Evolutionary conservation across 106 monocot species (phyloP).

Genomic region (Dactylorhiza incarnata): DNA sequence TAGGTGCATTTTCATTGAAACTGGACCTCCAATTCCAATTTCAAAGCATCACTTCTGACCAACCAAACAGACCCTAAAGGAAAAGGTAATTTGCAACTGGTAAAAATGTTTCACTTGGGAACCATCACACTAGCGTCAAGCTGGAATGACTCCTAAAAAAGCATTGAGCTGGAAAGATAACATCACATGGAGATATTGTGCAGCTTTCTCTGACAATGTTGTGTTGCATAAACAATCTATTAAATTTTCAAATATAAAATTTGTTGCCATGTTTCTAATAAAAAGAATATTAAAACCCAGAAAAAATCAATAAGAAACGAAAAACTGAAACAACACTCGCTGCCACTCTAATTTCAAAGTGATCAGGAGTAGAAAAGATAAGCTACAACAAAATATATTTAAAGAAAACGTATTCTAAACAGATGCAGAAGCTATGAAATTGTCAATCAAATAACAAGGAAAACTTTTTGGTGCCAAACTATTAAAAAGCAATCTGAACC

Average conservation of each 20-base stretch:
- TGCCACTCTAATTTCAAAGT: neutral
- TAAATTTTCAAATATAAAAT: neutral
- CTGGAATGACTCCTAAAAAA: neutral
- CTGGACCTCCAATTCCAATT: too few species aligned
- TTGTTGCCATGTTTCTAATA: neutral
- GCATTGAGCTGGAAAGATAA: neutral
- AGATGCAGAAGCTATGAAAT: neutral
- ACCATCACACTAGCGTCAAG: neutral
- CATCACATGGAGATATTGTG: neutral
- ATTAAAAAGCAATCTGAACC: neutral
- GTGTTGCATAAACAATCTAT: neutral
- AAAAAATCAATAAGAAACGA: neutral
- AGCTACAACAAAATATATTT: neutral
- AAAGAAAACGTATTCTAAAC: neutral
- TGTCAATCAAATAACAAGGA: neutral
- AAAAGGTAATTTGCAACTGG: neutral
- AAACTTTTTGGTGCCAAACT: slow-evolving; percentile 3
- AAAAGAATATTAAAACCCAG: neutral
- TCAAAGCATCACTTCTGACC: too few species aligned
- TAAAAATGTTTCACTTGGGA: neutral
- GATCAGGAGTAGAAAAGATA: neutral
- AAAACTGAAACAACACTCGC: neutral
- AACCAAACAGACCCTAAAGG: neutral
- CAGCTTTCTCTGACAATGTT: neutral
- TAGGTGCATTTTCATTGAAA: too few species aligned